phyloP scores from a whole-genome alignment of 495 filamentous ascomycete genomes.

The Achaetomiella virescens region DNA sequence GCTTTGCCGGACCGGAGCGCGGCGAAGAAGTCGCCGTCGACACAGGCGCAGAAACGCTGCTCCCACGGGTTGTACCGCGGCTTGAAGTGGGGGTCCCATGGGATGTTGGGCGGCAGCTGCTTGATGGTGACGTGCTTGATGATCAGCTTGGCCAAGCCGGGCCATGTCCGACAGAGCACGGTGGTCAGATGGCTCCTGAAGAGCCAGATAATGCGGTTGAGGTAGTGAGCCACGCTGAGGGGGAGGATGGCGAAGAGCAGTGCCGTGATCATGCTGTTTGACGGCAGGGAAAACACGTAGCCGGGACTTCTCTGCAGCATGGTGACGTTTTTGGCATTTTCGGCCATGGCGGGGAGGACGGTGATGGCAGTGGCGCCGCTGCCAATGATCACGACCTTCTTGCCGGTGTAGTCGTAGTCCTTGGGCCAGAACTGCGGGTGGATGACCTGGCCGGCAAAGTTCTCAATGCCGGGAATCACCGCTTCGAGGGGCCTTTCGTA shows the following conservation, averaged over 20 bases:
- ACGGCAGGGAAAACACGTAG: constrained; percentile 3
- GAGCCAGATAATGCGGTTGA: constrained; percentile 6
- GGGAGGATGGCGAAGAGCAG: constrained; percentile 6
- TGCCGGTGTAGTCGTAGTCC: constrained; percentile 9
- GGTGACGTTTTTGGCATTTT: constrained; percentile 1
- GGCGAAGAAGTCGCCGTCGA: constrained; percentile 10
- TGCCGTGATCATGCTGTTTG: constrained; percentile 5
- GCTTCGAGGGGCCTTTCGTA: constrained; percentile 6
- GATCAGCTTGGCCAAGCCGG: neutral
- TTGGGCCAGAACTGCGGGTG: constrained; percentile 10
- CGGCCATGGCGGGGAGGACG: constrained; percentile 6
- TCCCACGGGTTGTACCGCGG: constrained; percentile 9
- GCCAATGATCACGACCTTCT: constrained; percentile 6
- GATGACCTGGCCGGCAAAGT: neutral
- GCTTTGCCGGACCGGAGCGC: constrained; percentile 6
- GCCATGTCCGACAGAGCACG: neutral
- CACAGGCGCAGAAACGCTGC: constrained; percentile 9
- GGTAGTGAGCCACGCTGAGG: neutral
- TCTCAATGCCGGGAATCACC: constrained; percentile 2
- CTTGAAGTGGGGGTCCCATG: constrained; percentile 7
- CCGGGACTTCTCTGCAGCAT: constrained; percentile 8
- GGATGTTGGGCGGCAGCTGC: constrained; percentile 6
- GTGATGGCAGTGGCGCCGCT: constrained; percentile 9
- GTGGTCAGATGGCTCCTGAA: constrained; percentile 1
- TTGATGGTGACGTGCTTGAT: neutral